These are phyloP conservation scores for Pulicaria dysenterica DNA, from an alignment of 129 eudicot genomes.

Conservation along the genomic window DNA sequence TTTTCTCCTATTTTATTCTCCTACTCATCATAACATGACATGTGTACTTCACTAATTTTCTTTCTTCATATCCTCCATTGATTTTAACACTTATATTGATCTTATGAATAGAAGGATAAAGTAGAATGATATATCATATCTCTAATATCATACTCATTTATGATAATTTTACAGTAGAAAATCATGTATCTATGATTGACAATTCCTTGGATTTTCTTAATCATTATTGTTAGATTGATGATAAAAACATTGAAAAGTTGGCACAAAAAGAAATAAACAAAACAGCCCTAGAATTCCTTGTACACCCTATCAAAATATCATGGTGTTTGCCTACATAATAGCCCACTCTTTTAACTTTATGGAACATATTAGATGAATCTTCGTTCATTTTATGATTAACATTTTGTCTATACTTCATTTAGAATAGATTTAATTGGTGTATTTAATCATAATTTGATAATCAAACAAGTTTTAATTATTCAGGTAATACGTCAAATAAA, in stretches of 20 bases:
- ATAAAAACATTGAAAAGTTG: conserved; percentile 30
- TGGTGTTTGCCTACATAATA: conserved; percentile 28
- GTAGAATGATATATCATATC: too few species aligned
- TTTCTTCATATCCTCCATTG: too few species aligned
- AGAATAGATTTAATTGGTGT: neutral
- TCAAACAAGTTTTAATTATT: neutral
- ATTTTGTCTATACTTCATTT: neutral
- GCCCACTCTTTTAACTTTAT: neutral
- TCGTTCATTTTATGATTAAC: neutral
- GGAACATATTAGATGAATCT: neutral
- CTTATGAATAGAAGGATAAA: too few species aligned
- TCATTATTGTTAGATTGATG: conserved; percentile 23
- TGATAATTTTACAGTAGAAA: neutral
- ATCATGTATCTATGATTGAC: conserved; percentile 13
- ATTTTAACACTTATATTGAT: too few species aligned
- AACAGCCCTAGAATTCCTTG: conserved; percentile 20
- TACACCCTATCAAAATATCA: conserved; percentile 26
- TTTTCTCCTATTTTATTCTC: too few species aligned
- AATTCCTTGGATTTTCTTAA: conserved; percentile 10
- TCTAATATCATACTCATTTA: neutral
- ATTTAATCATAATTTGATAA: neutral
- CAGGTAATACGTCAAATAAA: too few species aligned
- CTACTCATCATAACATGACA: too few species aligned
- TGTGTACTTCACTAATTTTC: too few species aligned
- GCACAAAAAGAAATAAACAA: conserved; percentile 32